These are phyloP conservation scores for Coemansia sp. DNA, from an alignment of 192 early-diverging fungal genomes.

Conservation along the genomic window DNA sequence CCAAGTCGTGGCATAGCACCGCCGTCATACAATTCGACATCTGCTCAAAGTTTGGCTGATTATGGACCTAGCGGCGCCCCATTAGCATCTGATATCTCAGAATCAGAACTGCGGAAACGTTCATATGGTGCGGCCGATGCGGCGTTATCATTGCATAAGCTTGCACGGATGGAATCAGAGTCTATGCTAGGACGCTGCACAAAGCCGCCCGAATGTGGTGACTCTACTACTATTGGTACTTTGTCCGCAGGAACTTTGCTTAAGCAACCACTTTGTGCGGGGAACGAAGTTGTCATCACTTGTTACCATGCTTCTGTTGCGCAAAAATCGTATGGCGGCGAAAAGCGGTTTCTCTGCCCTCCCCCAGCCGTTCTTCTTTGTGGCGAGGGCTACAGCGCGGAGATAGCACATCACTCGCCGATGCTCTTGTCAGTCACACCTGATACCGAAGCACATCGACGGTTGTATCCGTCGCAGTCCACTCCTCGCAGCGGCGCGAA, in stretches of 20 bases:
- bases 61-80: neutral
- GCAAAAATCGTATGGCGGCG: slow-evolving; percentile 93
- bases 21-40: neutral
- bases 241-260: slow-evolving; percentile 1
- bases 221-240: neutral
- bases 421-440: slow-evolving; percentile 65
- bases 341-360: slow-evolving; percentile 83
- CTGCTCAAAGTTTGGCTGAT: neutral
- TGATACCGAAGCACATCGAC: slow-evolving; percentile 49
- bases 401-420: slow-evolving; percentile 57
- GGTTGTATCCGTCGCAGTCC: neutral
- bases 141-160: slow-evolving; percentile 26
- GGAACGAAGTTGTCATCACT: slow-evolving; percentile 70
- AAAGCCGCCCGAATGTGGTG: slow-evolving; percentile 3
- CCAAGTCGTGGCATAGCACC: neutral
- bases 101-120: slow-evolving; percentile 18
- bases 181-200: neutral
- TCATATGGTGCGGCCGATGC: slow-evolving; percentile 17
- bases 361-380: slow-evolving; percentile 71
- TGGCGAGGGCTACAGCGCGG: slow-evolving; percentile 44
- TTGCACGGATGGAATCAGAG: slow-evolving; percentile 25
- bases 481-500: neutral
- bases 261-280: slow-evolving; percentile 19
- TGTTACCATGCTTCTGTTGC: slow-evolving; percentile 81
- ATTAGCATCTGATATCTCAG: neutral